A percentile compares a stretch with the other conserved stretches of the same genome.
Conservation (phyloP, 2,329 filamentous ascomycete species). For the Alternaria solani region DNA sequence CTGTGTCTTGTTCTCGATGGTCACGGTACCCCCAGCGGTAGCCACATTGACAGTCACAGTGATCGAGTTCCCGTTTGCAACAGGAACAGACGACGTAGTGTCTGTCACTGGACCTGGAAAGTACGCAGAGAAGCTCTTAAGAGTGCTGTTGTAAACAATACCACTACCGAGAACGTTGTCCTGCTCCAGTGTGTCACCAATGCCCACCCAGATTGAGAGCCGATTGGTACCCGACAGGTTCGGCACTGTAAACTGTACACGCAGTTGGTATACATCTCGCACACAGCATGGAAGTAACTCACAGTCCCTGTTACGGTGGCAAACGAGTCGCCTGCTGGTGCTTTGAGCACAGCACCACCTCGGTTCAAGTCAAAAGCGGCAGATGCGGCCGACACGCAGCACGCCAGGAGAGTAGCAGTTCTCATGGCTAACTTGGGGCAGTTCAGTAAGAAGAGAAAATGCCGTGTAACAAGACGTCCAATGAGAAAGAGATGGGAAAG, state of each 20-base stretch:
- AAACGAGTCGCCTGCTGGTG: constrained; percentile 33
- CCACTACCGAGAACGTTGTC: constrained; percentile 35
- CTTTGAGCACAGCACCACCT: constrained; percentile 37
- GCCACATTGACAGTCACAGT: constrained; percentile 26
- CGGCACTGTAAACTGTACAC: constrained; percentile 28
- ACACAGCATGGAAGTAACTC: not conserved
- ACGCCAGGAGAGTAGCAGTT: constrained; percentile 14
- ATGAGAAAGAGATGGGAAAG: constrained; percentile 1
- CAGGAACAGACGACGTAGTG: constrained; percentile 27
- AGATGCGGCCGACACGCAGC: constrained; percentile 19
- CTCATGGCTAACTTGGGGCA: constrained; percentile 21
- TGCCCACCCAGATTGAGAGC: constrained; percentile 38
- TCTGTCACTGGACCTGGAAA: constrained; percentile 29
- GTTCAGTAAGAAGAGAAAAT: not conserved
- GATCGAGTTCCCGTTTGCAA: constrained; percentile 30
- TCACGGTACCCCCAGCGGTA: constrained; percentile 28
- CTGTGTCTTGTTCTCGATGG: constrained; percentile 36
- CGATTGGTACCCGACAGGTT: constrained; percentile 27
- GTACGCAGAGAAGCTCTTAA: constrained; percentile 30
- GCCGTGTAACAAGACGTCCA: constrained; percentile 1
- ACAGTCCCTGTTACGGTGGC: constrained; percentile 30
- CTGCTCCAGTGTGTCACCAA: constrained; percentile 31
- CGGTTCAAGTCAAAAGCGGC: constrained; percentile 38
- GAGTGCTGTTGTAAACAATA: constrained; percentile 31
- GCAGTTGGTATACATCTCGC: not conserved